phyloP scores from a whole-genome alignment of 345 rosid species.

The Lenwebbia sp. region DNA sequence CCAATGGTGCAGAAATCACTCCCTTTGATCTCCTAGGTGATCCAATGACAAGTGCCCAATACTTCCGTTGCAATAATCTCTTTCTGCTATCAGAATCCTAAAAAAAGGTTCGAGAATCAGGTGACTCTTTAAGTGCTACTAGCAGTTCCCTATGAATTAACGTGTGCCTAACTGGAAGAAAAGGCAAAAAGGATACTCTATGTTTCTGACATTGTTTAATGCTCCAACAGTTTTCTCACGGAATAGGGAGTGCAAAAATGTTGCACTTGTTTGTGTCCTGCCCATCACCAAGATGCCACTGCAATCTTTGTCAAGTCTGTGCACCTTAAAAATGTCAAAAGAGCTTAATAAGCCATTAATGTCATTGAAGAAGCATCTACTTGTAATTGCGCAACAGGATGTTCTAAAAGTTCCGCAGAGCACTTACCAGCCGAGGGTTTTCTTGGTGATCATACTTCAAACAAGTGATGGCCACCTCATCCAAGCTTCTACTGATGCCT shows the following conservation, averaged over 20 bases:
- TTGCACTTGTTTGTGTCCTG: conserved; percentile 68
- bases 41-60: conserved; percentile 88
- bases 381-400: not conserved
- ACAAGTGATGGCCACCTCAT: conserved; percentile 64
- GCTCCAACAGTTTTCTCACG: conserved; percentile 80
- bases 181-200: not conserved
- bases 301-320: conserved; percentile 88
- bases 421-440: conserved; percentile 82
- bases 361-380: not conserved
- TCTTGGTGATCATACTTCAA: conserved; percentile 52
- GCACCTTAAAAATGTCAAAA: conserved; percentile 44
- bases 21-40: conserved; percentile 56
- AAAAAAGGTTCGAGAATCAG: not conserved
- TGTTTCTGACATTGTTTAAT: conserved; percentile 28
- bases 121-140: not conserved
- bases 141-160: not conserved
- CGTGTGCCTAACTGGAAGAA: not conserved
- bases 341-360: not conserved
- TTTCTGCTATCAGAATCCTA: conserved; percentile 39
- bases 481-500: conserved; percentile 72
- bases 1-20: conserved; percentile 59
- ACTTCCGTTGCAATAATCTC: conserved; percentile 50
- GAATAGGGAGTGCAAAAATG: conserved; percentile 76
- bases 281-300: conserved; percentile 96
- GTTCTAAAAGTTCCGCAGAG: not conserved